Base-by-base conservation (phyloP, 768 basidiomycete genomes). In the Kondoa subrosea region DNA sequence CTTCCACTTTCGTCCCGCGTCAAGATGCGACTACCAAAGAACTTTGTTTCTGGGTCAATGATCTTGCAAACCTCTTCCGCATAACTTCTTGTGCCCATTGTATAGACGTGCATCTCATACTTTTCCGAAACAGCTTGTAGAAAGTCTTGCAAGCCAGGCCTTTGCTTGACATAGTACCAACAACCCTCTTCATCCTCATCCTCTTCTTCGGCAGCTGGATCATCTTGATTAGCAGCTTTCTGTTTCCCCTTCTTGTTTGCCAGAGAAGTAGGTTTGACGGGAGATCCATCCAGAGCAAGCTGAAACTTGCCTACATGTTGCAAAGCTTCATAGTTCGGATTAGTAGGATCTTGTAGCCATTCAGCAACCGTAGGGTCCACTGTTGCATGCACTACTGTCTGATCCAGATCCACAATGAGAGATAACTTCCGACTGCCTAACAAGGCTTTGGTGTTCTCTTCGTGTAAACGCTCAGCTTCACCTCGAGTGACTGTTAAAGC, bases 91-190 rank as follows among this genome's bases (percentile, higher is more conserved):
- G 93, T 96, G 66, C 95, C 95, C 92, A 97, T 97, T 27, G 93
- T 99, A 78, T 99, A 99, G 60, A 99, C 92, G 76, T 97, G 95
- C 91, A 97, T 91, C 79, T 97, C 92, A 77, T 93, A 99, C 74
- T 87, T 85, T 63, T 80, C 79, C 34, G 87, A 82, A 71, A 87
- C 82, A 58, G 81, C 80, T 69, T 79, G 78, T 65, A 99, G 80
- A 77, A 99, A 97, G 60, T 83, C 81, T 66, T 81, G 78, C 79
- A 91, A 83, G 69, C 69, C 32, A 17, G 57, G 64, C 68, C 71
- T 83, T 69, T 91, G 91, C 77, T 99, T 99, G 77, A 97, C 89
- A 77, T 93, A 99, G 77, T 97, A 97, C 83, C 89, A 87, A 73
- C 89, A 90, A 0, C 88, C 88, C 63, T 88, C 67, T n/a, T 57